Conservation (phyloP, 2,329 filamentous ascomycete genomes). For the Coleophoma crateriformis region DNA sequence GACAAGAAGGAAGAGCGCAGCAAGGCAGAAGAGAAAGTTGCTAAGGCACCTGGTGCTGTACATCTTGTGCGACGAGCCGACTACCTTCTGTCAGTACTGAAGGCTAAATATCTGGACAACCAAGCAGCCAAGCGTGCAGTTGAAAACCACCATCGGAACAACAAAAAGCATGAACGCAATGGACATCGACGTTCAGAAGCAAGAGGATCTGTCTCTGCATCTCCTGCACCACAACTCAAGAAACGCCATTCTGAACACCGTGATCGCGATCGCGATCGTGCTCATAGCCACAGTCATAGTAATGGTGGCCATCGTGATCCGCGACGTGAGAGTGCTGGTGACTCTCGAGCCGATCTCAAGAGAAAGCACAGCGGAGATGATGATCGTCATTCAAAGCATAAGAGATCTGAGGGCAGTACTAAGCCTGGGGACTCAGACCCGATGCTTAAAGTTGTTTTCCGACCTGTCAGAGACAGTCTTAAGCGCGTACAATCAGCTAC, state of each 20-base stretch:
- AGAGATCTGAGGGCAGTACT: constrained; percentile 42
- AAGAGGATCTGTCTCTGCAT: constrained; percentile 59
- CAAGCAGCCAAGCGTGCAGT: constrained; percentile 70
- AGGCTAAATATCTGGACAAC: constrained; percentile 76
- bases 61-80: constrained; percentile 93
- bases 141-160: constrained; percentile 92
- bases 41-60: constrained; percentile 93
- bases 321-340: constrained; percentile 13
- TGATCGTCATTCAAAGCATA: constrained; percentile 44
- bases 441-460: constrained; percentile 40
- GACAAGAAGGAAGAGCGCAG: constrained; percentile 93
- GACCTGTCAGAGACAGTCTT: constrained; percentile 55
- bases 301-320: constrained; percentile 37
- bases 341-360: constrained; percentile 42
- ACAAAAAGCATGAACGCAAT: constrained; percentile 65
- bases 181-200: constrained; percentile 56
- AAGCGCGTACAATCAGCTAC: constrained; percentile 55
- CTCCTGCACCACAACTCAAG: constrained; percentile 54
- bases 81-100: constrained; percentile 90
- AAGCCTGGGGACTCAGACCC: constrained; percentile 18
- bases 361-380: constrained; percentile 52
- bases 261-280: constrained; percentile 42
- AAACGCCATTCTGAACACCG: constrained; percentile 34
- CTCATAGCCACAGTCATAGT: constrained; percentile 35
- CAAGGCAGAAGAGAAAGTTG: constrained; percentile 63